Evolutionary conservation across 2,329 filamentous ascomycete species (phyloP), one percentile per base, ranked within the genome.

Genomic region (Drechslerella stenobrocha): DNA sequence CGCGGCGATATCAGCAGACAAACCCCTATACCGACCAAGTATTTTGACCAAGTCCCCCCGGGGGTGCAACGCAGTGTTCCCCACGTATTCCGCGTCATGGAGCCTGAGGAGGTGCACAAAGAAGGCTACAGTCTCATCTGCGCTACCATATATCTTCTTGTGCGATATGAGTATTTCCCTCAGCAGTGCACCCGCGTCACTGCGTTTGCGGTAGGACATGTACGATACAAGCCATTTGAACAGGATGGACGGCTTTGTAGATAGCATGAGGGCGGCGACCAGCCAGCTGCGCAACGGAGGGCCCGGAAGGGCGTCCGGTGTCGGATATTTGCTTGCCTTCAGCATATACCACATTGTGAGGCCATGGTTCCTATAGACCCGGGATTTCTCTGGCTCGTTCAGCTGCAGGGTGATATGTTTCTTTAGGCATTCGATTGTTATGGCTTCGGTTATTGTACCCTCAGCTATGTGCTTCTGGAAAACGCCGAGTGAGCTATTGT

Each of bases 91-190:
- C 11, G 18, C 18, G 3, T 50, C 24, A 18, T 15, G 13, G 1
- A 28, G 8, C 20, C 28, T 66, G 18, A 66, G 22, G 7, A 66
- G 11, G 26, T 66, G 53, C 5, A 59, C 8, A 18, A 66, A 66
- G 35, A 66, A 34, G 18, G 28, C 37, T 13, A 46, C 30, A 26
- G 46, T 26, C 9, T 58, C 34, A 6, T 50, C 32, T 7, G 45
- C 22, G 11, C 23, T 47, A 44, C 46, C 24, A 30, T 60, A 52
- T 6, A 52, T 34, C 1, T 51, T 50, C 7, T 34, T 32, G n/a
- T 55, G 50, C 9, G 53, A 26, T 3, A 11, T 47, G 1, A 59
- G 53, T 1, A 60, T 32, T 9, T 53, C 44, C 1, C 13, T 23
- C 0, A 66, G 13, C 8, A 35, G 22, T 1, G 56, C 55, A 9